These are phyloP conservation scores for Cutaneotrichosporon dermatis DNA, from an alignment of 1,284 basidiomycete species.

Conservation along the genomic window DNA sequence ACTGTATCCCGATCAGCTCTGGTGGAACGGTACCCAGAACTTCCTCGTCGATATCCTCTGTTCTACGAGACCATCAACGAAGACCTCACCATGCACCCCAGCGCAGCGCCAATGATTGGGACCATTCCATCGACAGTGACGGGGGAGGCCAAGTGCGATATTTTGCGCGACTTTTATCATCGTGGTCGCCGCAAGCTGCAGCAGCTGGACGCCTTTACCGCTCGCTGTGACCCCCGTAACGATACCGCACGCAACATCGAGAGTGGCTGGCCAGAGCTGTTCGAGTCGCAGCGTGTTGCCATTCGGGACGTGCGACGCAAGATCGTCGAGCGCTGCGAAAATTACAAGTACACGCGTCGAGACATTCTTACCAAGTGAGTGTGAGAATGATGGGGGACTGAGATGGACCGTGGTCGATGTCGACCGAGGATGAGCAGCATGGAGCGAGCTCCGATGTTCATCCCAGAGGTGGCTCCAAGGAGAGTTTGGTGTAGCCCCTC, in stretches of 20 bases:
- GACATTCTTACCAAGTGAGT: slow-evolving; percentile 48
- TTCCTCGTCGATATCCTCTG: slow-evolving; percentile 42
- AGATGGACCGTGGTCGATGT: background rate
- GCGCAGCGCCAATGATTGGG: slow-evolving; percentile 45
- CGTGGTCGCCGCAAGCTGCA: slow-evolving; percentile 40
- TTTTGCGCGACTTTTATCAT: slow-evolving; percentile 39
- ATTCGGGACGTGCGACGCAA: slow-evolving; percentile 45
- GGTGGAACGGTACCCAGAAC: slow-evolving; percentile 33
- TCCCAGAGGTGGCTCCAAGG: too few species aligned
- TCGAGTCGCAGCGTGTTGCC: slow-evolving; percentile 36
- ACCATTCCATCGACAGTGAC: slow-evolving; percentile 40
- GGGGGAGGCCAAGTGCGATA: slow-evolving; percentile 37
- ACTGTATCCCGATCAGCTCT: slow-evolving; percentile 9
- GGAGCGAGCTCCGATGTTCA: too few species aligned
- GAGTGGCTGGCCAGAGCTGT: slow-evolving; percentile 34
- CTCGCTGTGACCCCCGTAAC: slow-evolving; percentile 33
- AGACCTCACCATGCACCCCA: slow-evolving; percentile 44
- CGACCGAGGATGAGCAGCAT: background rate
- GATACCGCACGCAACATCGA: background rate
- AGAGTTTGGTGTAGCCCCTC: background rate
- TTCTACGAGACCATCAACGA: slow-evolving; percentile 46
- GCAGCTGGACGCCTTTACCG: slow-evolving; percentile 45
- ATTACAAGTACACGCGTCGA: slow-evolving; percentile 50
- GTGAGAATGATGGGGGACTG: background rate
- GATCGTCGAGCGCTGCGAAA: slow-evolving; percentile 48